phyloP scores from a whole-genome alignment of 805 yeast species.

The Suhomyces faveliae region DNA sequence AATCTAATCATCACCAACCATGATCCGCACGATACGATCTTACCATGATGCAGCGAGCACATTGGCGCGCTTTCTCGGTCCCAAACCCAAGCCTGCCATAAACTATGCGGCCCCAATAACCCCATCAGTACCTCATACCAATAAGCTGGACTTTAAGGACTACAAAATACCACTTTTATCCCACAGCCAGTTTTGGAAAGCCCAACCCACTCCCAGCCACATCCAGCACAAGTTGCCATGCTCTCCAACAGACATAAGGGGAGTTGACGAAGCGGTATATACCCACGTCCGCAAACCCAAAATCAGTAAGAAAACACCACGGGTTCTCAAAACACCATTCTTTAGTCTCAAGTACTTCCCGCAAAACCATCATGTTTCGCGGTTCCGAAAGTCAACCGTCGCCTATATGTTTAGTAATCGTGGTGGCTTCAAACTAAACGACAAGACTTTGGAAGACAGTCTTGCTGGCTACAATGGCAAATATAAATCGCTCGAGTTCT shows the following conservation, averaged over 20 bases:
- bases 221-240: constrained; percentile 20
- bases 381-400: constrained; percentile 36
- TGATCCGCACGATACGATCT: background rate
- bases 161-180: constrained; percentile 1
- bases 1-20: too few relatives aligned
- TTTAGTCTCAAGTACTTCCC: constrained; percentile 32
- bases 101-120: background rate
- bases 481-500: constrained; percentile 20
- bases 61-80: background rate
- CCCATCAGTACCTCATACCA: background rate
- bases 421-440: constrained; percentile 29
- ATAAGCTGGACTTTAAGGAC: constrained; percentile 4
- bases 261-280: constrained; percentile 28
- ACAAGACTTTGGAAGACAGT: constrained; percentile 18
- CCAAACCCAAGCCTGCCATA: background rate
- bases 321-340: constrained; percentile 18
- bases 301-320: constrained; percentile 13
- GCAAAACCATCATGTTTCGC: constrained; percentile 23
- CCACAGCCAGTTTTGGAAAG: constrained; percentile 7
- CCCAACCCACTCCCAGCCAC: constrained; percentile 9
- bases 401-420: constrained; percentile 34
- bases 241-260: constrained; percentile 33
- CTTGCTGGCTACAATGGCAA: constrained; percentile 29
- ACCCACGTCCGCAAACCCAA: constrained; percentile 2
- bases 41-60: background rate